A percentile compares a stretch with the other conserved stretches of the same genome.
These are phyloP conservation scores for Rhodotorula graminis DNA, from an alignment of 768 basidiomycete species.

Conservation along the genomic window DNA sequence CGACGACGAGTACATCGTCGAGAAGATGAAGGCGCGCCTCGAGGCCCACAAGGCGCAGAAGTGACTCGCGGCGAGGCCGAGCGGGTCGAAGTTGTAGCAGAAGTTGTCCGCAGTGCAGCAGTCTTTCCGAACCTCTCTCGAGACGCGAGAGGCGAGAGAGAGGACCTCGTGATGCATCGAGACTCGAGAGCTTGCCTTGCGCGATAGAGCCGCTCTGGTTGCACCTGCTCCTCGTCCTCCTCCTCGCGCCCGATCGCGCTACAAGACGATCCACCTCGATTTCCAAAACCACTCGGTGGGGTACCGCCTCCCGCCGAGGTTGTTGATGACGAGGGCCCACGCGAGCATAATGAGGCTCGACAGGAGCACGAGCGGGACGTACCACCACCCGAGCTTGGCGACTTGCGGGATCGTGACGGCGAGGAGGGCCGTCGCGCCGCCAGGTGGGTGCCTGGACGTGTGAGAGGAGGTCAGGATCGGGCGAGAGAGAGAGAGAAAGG, in stretches of 20 bases:
- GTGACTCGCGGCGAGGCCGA: not conserved
- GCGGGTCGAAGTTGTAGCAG: too few relatives aligned
- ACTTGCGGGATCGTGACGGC: slow-evolving; percentile 20
- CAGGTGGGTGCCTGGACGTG: slow-evolving; percentile 6
- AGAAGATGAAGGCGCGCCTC: slow-evolving; percentile 1
- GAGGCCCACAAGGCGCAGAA: not conserved
- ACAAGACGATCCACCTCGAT: slow-evolving; percentile 9
- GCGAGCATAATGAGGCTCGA: slow-evolving; percentile 16
- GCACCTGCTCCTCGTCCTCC: too few relatives aligned
- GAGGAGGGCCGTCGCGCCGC: slow-evolving; percentile 19
- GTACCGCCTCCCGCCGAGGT: slow-evolving; percentile 21
- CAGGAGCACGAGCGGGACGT: slow-evolving; percentile 11
- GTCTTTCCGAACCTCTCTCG: too few relatives aligned
- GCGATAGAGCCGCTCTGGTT: too few relatives aligned
- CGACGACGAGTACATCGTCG: slow-evolving; percentile 19
- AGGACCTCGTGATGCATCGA: too few relatives aligned
- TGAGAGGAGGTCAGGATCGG: too few relatives aligned
- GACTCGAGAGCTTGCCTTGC: too few relatives aligned
- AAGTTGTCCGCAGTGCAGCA: too few relatives aligned
- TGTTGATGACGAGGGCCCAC: slow-evolving; percentile 28
- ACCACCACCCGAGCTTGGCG: slow-evolving; percentile 18
- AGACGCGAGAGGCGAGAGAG: too few relatives aligned
- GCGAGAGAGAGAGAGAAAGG: not conserved
- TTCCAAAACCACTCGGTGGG: slow-evolving; percentile 12
- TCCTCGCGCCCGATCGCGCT: too few relatives aligned